Conservation (phyloP, 345 rosid genomes). For the Populus davidiana region DNA sequence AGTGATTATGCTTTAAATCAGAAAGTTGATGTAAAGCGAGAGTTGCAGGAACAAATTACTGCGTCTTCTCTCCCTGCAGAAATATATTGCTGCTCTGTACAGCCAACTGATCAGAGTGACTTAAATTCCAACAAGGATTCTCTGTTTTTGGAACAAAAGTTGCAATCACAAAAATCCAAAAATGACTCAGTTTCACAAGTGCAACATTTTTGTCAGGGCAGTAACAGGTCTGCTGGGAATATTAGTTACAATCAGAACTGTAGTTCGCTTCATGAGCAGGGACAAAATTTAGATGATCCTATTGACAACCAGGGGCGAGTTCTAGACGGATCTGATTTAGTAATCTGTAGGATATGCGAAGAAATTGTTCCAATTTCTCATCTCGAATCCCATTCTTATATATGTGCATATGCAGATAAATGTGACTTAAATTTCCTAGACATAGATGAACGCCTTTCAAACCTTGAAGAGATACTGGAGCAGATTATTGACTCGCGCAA, state of each 20-base stretch:
- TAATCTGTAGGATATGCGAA: conserved; percentile 79
- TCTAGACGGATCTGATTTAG: conserved; percentile 48
- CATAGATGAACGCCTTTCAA: conserved; percentile 65
- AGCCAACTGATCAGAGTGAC: conserved; percentile 31
- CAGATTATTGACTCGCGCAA: conserved; percentile 62
- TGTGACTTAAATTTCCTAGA: conserved; percentile 67
- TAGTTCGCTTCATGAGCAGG: conserved; percentile 39
- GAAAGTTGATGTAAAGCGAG: conserved; percentile 29
- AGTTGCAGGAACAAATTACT: conserved; percentile 22
- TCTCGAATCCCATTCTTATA: conserved; percentile 77
- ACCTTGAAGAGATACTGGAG: conserved; percentile 72
- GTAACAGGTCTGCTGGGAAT: conserved; percentile 27
- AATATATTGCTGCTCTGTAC: conserved; percentile 13
- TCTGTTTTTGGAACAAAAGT: conserved; percentile 27
- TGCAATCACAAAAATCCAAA: conserved; percentile 29
- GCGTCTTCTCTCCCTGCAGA: conserved; percentile 30
- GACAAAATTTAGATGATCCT: conserved; percentile 7
- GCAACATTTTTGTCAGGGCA: conserved; percentile 28
- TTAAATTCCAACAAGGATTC: conserved; percentile 30
- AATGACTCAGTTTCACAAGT: conserved; percentile 28
- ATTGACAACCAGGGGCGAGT: conserved; percentile 19
- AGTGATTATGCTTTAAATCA: conserved; percentile 28
- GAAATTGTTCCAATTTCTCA: conserved; percentile 62
- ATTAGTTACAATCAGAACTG: conserved; percentile 11
- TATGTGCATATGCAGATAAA: conserved; percentile 87